A percentile compares a stretch with the other conserved stretches of the same genome.
Evolutionary conservation across 2,329 filamentous ascomycete genomes (phyloP).

Genomic region (Grosmannia clavigera): DNA sequence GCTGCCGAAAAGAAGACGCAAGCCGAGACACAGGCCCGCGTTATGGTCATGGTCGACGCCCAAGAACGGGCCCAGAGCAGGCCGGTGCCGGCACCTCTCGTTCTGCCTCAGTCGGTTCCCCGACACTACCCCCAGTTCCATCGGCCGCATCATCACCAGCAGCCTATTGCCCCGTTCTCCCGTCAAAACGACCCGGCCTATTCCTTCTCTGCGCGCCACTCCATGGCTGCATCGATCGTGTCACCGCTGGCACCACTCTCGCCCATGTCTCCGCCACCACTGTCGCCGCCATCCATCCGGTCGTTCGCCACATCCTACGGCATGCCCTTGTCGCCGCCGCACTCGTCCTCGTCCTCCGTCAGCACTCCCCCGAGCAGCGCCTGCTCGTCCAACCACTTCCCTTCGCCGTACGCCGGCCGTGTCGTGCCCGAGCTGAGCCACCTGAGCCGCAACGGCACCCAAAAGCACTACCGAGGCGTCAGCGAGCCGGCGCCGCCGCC

Average conservation of each 20-base stretch:
- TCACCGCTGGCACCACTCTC: background rate
- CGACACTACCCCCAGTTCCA: constrained; percentile 7
- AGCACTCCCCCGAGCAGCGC: background rate
- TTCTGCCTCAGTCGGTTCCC: background rate
- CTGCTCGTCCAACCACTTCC: background rate
- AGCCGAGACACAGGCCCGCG: constrained; percentile 2
- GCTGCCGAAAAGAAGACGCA: background rate
- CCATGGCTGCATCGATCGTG: background rate
- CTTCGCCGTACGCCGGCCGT: background rate
- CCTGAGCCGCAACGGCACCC: constrained; percentile 14
- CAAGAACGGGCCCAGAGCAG: constrained; percentile 5
- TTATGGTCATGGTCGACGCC: constrained; percentile 6
- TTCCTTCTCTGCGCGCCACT: constrained; percentile 4
- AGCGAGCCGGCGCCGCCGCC: constrained; percentile 8
- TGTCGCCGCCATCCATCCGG: background rate
- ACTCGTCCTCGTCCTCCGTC: constrained; percentile 4
- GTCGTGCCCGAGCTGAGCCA: constrained; percentile 24
- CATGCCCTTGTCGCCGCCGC: background rate
- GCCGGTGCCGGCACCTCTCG: background rate
- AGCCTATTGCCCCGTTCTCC: background rate
- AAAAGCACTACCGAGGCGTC: background rate
- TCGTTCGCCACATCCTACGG: background rate
- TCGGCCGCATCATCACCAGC: background rate
- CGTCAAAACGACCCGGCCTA: background rate
- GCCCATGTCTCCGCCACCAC: background rate